Conservation (phyloP, 2,329 filamentous ascomycete genomes). For the Aschersonia sp. region DNA sequence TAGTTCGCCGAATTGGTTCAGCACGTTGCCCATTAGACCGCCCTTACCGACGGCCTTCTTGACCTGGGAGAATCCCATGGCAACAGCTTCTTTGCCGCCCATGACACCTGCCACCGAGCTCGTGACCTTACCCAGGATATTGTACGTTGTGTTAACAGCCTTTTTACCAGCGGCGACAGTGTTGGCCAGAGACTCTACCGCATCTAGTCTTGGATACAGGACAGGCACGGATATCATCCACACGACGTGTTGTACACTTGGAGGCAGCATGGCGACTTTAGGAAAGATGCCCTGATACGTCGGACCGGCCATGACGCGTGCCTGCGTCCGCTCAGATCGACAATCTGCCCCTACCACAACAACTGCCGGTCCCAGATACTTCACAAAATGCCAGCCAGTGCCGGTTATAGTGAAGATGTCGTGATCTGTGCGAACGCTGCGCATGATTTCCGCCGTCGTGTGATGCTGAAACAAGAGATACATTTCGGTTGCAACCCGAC, state of each 20-base stretch:
- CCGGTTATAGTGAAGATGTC: slow-evolving; percentile 96
- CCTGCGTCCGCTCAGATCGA: slow-evolving; percentile 78
- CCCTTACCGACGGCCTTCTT: slow-evolving; percentile 95
- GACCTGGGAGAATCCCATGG: slow-evolving; percentile 82
- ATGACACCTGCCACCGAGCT: slow-evolving; percentile 92
- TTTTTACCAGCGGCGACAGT: slow-evolving; percentile 93
- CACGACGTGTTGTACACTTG: slow-evolving; percentile 89
- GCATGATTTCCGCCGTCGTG: slow-evolving; percentile 84
- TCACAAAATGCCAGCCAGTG: slow-evolving; percentile 97
- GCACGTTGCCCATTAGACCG: slow-evolving; percentile 86
- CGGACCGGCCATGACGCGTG: slow-evolving; percentile 85
- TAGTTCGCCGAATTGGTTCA: slow-evolving; percentile 93
- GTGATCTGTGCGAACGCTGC: slow-evolving; percentile 73
- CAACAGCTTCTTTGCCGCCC: slow-evolving; percentile 84
- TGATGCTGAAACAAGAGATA: slow-evolving; percentile 98
- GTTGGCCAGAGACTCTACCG: slow-evolving; percentile 79
- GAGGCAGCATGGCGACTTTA: slow-evolving; percentile 79
- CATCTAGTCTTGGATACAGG: slow-evolving; percentile 81
- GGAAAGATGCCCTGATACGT: slow-evolving; percentile 97
- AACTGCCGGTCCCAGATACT: slow-evolving; percentile 83
- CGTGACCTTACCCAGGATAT: slow-evolving; percentile 87
- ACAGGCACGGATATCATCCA: slow-evolving; percentile 91
- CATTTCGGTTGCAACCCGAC: slow-evolving; percentile 90
- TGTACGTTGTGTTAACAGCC: slow-evolving; percentile 91
- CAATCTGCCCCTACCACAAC: slow-evolving; percentile 85